Evolutionary conservation across 2,329 filamentous ascomycete species (phyloP).

Genomic region (Ophiognomonia clavigignenti-juglandacearum): DNA sequence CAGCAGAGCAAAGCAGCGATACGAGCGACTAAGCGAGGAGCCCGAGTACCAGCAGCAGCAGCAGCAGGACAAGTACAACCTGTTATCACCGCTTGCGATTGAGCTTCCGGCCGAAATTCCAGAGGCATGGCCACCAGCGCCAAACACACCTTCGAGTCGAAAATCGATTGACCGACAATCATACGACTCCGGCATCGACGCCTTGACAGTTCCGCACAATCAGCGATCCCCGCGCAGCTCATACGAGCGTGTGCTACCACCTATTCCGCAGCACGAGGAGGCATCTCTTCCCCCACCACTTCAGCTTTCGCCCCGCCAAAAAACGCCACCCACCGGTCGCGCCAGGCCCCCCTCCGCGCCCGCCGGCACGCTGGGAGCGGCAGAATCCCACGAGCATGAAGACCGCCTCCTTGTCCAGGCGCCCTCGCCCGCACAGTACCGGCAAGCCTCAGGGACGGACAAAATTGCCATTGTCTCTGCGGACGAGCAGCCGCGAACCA

Average conservation of each 20-base stretch:
- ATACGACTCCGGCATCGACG: slow-evolving; percentile 53
- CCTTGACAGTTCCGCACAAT: slow-evolving; percentile 36
- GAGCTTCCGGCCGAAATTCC: slow-evolving; percentile 56
- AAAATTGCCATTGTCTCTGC: slow-evolving; percentile 60
- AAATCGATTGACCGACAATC: slow-evolving; percentile 32
- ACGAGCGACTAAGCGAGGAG: slow-evolving; percentile 44
- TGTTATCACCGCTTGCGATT: slow-evolving; percentile 46
- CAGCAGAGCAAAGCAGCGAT: slow-evolving; percentile 66
- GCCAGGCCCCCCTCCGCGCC: slow-evolving; percentile 19
- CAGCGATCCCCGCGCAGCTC: slow-evolving; percentile 47
- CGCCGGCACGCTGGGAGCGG: slow-evolving; percentile 15
- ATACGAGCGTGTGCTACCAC: slow-evolving; percentile 37
- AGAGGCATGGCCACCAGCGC: slow-evolving; percentile 28
- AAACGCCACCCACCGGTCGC: slow-evolving; percentile 18
- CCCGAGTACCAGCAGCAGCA: slow-evolving; percentile 42
- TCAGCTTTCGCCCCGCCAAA: slow-evolving; percentile 26
- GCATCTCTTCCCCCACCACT: slow-evolving; percentile 23
- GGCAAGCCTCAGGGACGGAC: slow-evolving; percentile 54
- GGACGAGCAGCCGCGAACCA: slow-evolving; percentile 56
- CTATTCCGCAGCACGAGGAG: slow-evolving; percentile 23
- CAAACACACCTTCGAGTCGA: slow-evolving; percentile 36
- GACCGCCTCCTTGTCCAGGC: slow-evolving; percentile 53
- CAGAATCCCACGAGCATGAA: slow-evolving; percentile 26
- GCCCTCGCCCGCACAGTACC: slow-evolving; percentile 56
- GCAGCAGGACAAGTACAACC: slow-evolving; percentile 30